Evolutionary conservation across 352 stramenopile genomes (phyloP), one percentile per base, ranked within the genome.

Genomic region (Pythium utonaiense): DNA sequence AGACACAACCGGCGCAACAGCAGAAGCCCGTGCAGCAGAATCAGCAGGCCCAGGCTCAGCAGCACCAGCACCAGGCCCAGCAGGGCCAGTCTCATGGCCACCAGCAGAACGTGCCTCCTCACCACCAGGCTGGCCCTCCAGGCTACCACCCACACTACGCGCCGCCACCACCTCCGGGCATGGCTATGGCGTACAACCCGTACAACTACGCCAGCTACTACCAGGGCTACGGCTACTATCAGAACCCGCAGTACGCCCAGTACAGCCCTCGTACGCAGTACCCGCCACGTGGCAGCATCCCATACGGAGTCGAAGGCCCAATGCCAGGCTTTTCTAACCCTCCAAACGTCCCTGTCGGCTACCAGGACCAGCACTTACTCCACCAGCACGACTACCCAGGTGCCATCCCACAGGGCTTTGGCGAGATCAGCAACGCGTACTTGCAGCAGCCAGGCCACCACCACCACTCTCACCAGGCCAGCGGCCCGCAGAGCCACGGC

Each of bases 121-220:
- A 90, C 65, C 83, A 93, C 50, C 78, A 88, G 44, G 60, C 71
- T 21, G 74, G 74, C 41, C 84, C 86, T 42, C 83, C 89, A 34
- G 78, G 83, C 27, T 95, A 95, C 69, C 86, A 86, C 63, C 77
- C 77, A 22, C 79, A 95, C 68, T 95, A 91, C 52, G 80, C 82
- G 17, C 86, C 86, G 24, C 86, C 83, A 31, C 86, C 86, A n/a
- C 86, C 86, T 27, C 86, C 86, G 24, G 86, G 86, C 25, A 95
- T 95, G 86, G 82, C 86, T 19, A 70, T 95, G 71, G 80, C 79
- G 8, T 95, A 93, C 80, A 93, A 95, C 70, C 86, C 86, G 53
- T 95, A 95, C 75, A 95, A 90, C 66, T 95, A 95, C 64, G 74
- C 69, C 33, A 80, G 69, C 36, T 91, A 93, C 71, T 95, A 93